These are phyloP conservation scores for Parafenestella ontariensis DNA, from an alignment of 2,329 filamentous ascomycete species.

Conservation along the genomic window DNA sequence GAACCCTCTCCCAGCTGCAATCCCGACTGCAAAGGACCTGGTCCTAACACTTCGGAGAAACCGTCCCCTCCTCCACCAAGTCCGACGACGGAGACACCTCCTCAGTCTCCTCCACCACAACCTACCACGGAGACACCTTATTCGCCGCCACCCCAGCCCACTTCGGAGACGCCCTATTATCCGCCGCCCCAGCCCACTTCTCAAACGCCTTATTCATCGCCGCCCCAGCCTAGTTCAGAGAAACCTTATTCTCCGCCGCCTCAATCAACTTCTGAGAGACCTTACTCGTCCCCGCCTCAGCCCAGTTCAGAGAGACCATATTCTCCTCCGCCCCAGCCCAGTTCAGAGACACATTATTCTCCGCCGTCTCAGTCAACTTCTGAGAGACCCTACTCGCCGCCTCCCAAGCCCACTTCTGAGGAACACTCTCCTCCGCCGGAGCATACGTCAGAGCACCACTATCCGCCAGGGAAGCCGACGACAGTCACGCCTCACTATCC, in stretches of 20 bases:
- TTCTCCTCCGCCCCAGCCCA: neutral
- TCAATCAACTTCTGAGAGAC: neutral
- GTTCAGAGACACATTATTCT: neutral
- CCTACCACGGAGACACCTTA: no score
- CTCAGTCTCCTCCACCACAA: no score
- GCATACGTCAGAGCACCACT: neutral
- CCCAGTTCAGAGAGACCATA: neutral
- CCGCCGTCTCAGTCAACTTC: neutral
- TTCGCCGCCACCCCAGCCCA: no score
- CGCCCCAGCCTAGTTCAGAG: no score
- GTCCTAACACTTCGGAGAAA: neutral
- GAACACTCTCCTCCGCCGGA: neutral
- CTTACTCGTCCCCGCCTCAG: neutral
- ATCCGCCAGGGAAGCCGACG: neutral
- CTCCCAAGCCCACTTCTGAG: neutral
- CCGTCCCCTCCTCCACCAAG: no score
- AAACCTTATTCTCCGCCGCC: neutral
- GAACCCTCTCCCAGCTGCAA: neutral
- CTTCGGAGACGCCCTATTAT: no score
- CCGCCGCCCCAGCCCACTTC: no score
- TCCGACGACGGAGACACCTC: no score
- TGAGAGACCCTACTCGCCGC: neutral
- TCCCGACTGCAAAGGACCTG: neutral
- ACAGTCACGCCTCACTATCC: neutral
- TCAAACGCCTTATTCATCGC: no score